Evolutionary conservation across 257 asterid genomes (phyloP), one percentile per base, ranked within the genome.

Genomic region (Nyctanthes arbortristis): DNA sequence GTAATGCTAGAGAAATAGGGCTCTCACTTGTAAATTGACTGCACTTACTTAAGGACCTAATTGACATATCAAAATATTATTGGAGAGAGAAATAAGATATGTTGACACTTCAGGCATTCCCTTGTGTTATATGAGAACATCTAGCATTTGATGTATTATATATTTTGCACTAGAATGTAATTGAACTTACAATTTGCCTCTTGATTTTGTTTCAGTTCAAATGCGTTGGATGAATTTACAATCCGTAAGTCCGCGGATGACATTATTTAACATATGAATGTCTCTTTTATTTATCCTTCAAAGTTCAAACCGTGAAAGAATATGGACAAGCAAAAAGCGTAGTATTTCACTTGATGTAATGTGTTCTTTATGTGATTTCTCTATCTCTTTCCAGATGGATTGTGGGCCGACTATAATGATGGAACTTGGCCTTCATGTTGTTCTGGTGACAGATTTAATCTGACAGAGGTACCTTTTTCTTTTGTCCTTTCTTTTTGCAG

Each of bases 341-440:
- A n/a, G n/a, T n/a, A n/a, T n/a, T n/a, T n/a, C n/a, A n/a, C n/a
- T 11, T 43, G 45, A 66, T 70, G 66, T 61, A 13, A 59, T 63
- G 64, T 63, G 65, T 65, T n/a, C n/a, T n/a, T 52, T 56, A 37
- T 30, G 16, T 4, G 14, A 64, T 45, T 25, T 73, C 58, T 59
- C 60, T 70, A 25, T 68, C 77, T 27, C 70, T 49, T n/a, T 80
- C 77, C 80, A 92, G 98, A 92, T 85, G 98, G 98, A 75, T 95
- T 92, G 30, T 92, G 98, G 98, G 59, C 95, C 39, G 93, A 92
- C 72, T 92, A 92, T 73, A 90, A 92, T 70, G 98, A 92, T 34
- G 98, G 97, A 71, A 77, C 89, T 18, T 92, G 98, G 98, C 98
- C 98, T 31, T 60, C 97, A 30, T 92, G 98, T 72, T 92, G 98